Conservation (phyloP, 805 yeast genomes). For the Yamadazyma insecticola region DNA sequence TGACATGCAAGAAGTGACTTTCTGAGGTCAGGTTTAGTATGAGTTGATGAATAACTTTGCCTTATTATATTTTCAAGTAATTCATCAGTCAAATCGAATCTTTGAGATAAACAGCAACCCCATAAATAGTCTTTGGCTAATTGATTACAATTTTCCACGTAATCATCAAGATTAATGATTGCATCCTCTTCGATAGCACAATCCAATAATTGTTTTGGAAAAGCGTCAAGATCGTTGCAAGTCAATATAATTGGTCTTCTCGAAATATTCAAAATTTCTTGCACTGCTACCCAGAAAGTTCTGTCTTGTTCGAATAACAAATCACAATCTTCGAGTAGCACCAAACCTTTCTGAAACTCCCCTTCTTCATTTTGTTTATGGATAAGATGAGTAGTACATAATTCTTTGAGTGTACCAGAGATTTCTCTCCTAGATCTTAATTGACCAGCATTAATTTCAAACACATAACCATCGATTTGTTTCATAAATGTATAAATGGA, state of each 20-base stretch:
- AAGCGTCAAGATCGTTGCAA: slow-evolving; percentile 43
- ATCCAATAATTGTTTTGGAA: slow-evolving; percentile 48
- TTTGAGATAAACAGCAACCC: slow-evolving; percentile 33
- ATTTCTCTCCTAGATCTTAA: slow-evolving; percentile 71
- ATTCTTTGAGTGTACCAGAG: slow-evolving; percentile 60
- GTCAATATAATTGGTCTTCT: slow-evolving; percentile 70
- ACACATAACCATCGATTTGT: slow-evolving; percentile 63
- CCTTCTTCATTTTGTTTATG: slow-evolving; percentile 29
- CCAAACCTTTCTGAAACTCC: slow-evolving; percentile 55
- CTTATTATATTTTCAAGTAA: slow-evolving; percentile 20
- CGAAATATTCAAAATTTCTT: slow-evolving; percentile 53
- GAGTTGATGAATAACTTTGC: no score
- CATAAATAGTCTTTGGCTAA: slow-evolving; percentile 36
- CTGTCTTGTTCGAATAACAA: slow-evolving; percentile 71
- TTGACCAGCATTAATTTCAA: slow-evolving; percentile 77
- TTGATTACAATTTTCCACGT: not conserved
- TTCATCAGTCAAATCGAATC: slow-evolving; percentile 25
- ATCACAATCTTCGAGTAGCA: slow-evolving; percentile 84
- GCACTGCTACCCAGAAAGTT: slow-evolving; percentile 73
- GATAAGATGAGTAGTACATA: slow-evolving; percentile 80
- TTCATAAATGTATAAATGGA: slow-evolving; percentile 64
- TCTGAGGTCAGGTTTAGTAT: slow-evolving; percentile 38
- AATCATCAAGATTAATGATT: slow-evolving; percentile 11
- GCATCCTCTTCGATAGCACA: slow-evolving; percentile 41
- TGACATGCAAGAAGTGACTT: slow-evolving; percentile 44